A percentile compares a stretch with the other conserved stretches of the same genome.
Evolutionary conservation across 2,329 filamentous ascomycete species (phyloP).

Genomic region (Mariannaea sp.): DNA sequence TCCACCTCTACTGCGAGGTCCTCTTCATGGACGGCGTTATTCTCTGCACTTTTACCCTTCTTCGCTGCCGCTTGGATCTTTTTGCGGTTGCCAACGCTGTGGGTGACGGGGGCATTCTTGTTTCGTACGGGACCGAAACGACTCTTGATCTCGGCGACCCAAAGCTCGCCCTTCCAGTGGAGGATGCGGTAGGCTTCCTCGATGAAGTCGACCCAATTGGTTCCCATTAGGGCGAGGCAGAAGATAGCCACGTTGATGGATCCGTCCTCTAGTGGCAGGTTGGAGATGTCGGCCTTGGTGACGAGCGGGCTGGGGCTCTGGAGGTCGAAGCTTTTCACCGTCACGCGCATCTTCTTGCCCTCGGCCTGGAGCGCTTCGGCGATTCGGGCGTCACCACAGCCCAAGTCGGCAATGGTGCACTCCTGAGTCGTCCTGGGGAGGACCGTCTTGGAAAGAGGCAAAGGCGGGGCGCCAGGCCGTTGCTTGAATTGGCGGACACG

Average conservation of each 20-base stretch:
- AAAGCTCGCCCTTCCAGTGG: constrained; percentile 92
- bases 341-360: constrained; percentile 69
- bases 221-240: constrained; percentile 97
- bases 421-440: constrained; percentile 74
- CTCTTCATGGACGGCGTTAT: constrained; percentile 55
- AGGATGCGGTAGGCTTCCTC: constrained; percentile 94
- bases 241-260: constrained; percentile 88
- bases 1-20: constrained; percentile 74
- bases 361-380: constrained; percentile 69
- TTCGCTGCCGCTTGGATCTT: constrained; percentile 53
- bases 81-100: constrained; percentile 73
- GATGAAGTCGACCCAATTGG: constrained; percentile 96
- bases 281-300: constrained; percentile 86
- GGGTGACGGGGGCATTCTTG: constrained; percentile 56
- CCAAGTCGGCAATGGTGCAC: constrained; percentile 86
- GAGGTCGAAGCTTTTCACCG: constrained; percentile 85
- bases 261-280: constrained; percentile 75
- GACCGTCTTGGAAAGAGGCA: constrained; percentile 46
- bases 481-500: constrained; percentile 50
- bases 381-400: constrained; percentile 89
- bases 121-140: constrained; percentile 64
- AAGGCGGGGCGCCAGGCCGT: constrained; percentile 36
- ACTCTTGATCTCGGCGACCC: constrained; percentile 96
- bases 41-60: constrained; percentile 50
- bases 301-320: constrained; percentile 77